Evolutionary conservation across 495 filamentous ascomycete genomes (phyloP).

Genomic region (Lophiostoma macrostomum): DNA sequence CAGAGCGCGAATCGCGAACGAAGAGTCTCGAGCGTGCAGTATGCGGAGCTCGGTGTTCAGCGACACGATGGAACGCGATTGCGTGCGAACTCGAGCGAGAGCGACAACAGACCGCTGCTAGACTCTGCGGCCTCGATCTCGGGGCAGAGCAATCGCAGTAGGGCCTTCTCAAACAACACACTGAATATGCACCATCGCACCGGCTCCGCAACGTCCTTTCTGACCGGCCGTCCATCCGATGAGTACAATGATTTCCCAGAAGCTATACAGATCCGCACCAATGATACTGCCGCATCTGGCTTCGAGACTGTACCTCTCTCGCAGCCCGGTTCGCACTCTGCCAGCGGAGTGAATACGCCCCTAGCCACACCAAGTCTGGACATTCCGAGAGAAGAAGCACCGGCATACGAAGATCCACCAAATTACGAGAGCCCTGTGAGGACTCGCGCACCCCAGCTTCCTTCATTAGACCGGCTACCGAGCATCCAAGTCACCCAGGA

Average conservation of each 20-base stretch:
- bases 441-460: constrained; percentile 25
- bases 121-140: constrained; percentile 64
- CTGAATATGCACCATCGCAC: constrained; percentile 34
- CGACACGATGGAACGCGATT: constrained; percentile 85
- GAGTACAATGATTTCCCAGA: constrained; percentile 33
- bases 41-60: constrained; percentile 80
- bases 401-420: constrained; percentile 31
- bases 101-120: constrained; percentile 69
- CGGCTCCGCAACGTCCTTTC: constrained; percentile 34
- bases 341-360: constrained; percentile 14
- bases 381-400: constrained; percentile 23
- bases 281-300: constrained; percentile 21
- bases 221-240: constrained; percentile 27
- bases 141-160: constrained; percentile 25
- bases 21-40: constrained; percentile 78
- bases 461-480: constrained; percentile 22
- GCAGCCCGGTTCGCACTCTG: constrained; percentile 18
- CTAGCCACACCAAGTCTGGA: constrained; percentile 17
- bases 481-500: constrained; percentile 30
- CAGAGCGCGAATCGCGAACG: constrained; percentile 64
- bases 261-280: constrained; percentile 20
- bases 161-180: constrained; percentile 29
- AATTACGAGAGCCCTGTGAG: constrained; percentile 29
- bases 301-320: constrained; percentile 32
- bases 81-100: constrained; percentile 75